Evolutionary conservation across 1,284 basidiomycete species (phyloP), one percentile per base, ranked within the genome.

Genomic region (Gomphus sp.): DNA sequence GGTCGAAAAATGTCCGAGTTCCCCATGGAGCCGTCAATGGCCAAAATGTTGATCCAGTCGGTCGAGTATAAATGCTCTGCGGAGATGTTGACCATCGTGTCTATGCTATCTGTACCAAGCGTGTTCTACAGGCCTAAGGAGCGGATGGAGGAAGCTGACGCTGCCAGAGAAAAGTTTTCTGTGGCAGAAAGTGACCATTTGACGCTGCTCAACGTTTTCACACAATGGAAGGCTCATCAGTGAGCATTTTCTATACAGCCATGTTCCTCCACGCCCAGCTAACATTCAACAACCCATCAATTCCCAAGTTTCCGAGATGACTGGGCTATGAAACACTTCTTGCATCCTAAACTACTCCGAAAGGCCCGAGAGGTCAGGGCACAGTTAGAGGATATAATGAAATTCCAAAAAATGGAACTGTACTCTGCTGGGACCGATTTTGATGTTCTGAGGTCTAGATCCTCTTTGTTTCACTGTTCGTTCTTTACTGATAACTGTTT

Each of bases 1-100:
- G 97, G 97, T 1, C 84, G 90, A 52, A 98, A 96, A 73, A 99
- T 99, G 94, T 93, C 92, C 43, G 94, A 98, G 68, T 99, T 98
- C 73, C 95, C 94, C 4, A 95, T 95, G 92, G 93, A 95, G 69
- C 97, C 97, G 2, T 93, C 91, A 5, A 89, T 99, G 79, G 93
- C 93, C 33, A 99, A 99, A 77, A 98, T 99, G 91, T 78, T 99
- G 58, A 98, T 99, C 69, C 89, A 88, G 31, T 94, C 93, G 10
- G 92, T 96, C 62, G 92, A 97, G 52, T 92, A 95, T 73, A 85
- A 82, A 63, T 99, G 97, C 70, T 95, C 92, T 8, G 78, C 84
- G 3, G 97, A 99, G 76, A 95, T 99, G 89, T 76, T 99, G 63
- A 98, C 96, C 0, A 98, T 99, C 62, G 97, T 99, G 12, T 96